phyloP scores from a whole-genome alignment of 768 basidiomycete genomes.

The Pisolithus sp. region DNA sequence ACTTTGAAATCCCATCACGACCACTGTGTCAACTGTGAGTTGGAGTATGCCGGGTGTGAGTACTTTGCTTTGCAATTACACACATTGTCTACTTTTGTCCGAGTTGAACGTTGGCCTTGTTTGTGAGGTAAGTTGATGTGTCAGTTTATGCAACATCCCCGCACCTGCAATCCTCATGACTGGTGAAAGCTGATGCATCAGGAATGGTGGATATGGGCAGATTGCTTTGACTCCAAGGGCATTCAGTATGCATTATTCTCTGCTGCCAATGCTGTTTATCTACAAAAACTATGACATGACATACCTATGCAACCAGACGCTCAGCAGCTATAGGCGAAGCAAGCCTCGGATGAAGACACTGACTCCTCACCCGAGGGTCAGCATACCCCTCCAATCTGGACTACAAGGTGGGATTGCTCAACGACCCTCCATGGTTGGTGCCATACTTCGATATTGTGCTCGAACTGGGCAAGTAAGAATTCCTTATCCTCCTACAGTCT shows the following conservation, averaged over 20 bases:
- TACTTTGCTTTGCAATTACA: too few relatives aligned
- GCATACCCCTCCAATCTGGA: conserved; percentile 65
- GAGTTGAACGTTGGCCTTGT: too few relatives aligned
- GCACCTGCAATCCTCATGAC: neutral
- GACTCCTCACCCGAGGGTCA: conserved; percentile 26
- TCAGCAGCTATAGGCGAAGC: conserved; percentile 10
- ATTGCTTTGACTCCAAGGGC: conserved; percentile 74
- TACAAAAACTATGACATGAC: conserved; percentile 69
- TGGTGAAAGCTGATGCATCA: neutral
- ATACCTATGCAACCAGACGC: conserved; percentile 25
- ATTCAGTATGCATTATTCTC: conserved; percentile 90
- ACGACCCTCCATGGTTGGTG: conserved; percentile 95
- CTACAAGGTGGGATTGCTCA: conserved; percentile 88
- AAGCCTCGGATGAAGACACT: conserved; percentile 5
- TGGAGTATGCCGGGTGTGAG: too few relatives aligned
- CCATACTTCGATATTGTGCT: conserved; percentile 98
- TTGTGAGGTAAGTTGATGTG: conserved; percentile 49
- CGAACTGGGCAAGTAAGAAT: conserved; percentile 90
- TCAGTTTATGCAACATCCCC: neutral
- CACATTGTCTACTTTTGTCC: too few relatives aligned
- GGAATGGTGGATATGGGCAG: conserved; percentile 77
- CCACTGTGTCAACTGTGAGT: too few relatives aligned
- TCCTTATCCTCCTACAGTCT: conserved; percentile 85
- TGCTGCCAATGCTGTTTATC: conserved; percentile 76
- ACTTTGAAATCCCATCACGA: too few relatives aligned